Evolutionary conservation across 2,329 filamentous ascomycete genomes (phyloP).

Genomic region (Aspergillus pseudotamarii): DNA sequence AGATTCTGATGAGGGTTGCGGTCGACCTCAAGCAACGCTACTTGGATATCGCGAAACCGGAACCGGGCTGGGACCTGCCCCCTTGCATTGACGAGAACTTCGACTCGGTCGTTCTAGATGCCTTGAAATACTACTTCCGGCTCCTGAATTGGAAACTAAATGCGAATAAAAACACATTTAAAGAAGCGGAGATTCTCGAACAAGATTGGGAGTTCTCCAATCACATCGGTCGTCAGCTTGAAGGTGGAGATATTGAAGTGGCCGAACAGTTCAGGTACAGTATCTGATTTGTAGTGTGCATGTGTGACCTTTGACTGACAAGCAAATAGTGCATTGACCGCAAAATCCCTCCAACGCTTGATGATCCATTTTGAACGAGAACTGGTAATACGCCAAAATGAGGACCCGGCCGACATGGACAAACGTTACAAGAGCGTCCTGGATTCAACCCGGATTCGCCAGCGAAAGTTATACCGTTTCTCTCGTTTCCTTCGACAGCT

Average conservation of each 20-base stretch:
- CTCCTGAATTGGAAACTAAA: conserved; percentile 98
- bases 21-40: conserved; percentile 93
- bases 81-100: conserved; percentile 97
- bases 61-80: conserved; percentile 92
- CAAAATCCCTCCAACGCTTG: conserved; percentile 85
- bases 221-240: conserved; percentile 85
- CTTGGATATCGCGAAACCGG: conserved; percentile 76
- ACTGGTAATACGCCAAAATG: conserved; percentile 79
- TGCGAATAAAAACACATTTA: conserved; percentile 98
- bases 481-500: conserved; percentile 86
- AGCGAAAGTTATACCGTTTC: conserved; percentile 95
- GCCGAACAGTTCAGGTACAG: conserved; percentile 86
- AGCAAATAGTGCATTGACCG: conserved; percentile 70
- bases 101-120: conserved; percentile 86
- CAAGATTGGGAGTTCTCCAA: conserved; percentile 99
- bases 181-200: conserved; percentile 94
- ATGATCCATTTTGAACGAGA: conserved; percentile 92
- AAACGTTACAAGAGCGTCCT: conserved; percentile 95
- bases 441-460: conserved; percentile 92
- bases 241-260: conserved; percentile 92
- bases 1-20: conserved; percentile 86
- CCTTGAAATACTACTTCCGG: conserved; percentile 96
- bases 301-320: conserved; percentile 27
- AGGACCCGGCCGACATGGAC: conserved; percentile 85
- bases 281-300: neutral